Evolutionary conservation across 2,329 filamentous ascomycete species (phyloP).

Genomic region (Aspergillus neotritici): DNA sequence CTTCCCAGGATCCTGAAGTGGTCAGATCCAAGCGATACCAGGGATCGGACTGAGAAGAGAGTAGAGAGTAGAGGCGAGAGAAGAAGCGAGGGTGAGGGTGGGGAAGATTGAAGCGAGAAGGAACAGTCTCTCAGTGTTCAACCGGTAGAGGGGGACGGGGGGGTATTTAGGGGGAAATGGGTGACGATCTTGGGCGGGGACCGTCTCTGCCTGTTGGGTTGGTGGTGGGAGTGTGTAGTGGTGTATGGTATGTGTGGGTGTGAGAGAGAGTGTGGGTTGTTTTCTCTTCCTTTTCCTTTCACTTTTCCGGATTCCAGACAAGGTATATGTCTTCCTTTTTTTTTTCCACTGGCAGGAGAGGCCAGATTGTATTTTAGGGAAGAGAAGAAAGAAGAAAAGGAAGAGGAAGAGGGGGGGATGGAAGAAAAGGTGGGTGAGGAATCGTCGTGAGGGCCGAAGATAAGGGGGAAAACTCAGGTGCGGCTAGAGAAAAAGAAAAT

Average conservation of each 20-base stretch:
- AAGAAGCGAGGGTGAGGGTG: constrained; percentile 8
- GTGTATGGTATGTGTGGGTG: too few relatives aligned
- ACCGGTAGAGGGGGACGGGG: constrained; percentile 15
- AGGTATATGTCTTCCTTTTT: too few relatives aligned
- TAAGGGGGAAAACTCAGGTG: constrained; percentile 10
- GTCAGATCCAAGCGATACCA: constrained; percentile 11
- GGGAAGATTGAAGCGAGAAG: background rate
- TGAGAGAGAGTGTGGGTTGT: too few relatives aligned
- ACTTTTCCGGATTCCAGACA: too few relatives aligned
- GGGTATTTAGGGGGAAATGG: constrained; percentile 8
- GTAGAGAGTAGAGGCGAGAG: constrained; percentile 3
- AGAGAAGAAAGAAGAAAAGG: constrained; percentile 22
- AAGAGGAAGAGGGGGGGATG: constrained; percentile 17
- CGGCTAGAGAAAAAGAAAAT: constrained; percentile 13
- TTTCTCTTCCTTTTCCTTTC: too few relatives aligned
- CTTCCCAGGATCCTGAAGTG: constrained; percentile 3
- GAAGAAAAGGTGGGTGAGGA: constrained; percentile 17
- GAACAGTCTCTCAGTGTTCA: constrained; percentile 6
- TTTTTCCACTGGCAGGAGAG: too few relatives aligned
- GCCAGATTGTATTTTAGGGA: background rate
- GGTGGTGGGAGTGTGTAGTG: background rate
- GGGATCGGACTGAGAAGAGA: constrained; percentile 11
- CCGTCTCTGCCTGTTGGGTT: constrained; percentile 4
- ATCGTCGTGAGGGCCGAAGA: constrained; percentile 6
- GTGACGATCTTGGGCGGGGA: constrained; percentile 5